Evolutionary conservation across 345 rosid species (phyloP).

Genomic region (Corchorus capsularis): DNA sequence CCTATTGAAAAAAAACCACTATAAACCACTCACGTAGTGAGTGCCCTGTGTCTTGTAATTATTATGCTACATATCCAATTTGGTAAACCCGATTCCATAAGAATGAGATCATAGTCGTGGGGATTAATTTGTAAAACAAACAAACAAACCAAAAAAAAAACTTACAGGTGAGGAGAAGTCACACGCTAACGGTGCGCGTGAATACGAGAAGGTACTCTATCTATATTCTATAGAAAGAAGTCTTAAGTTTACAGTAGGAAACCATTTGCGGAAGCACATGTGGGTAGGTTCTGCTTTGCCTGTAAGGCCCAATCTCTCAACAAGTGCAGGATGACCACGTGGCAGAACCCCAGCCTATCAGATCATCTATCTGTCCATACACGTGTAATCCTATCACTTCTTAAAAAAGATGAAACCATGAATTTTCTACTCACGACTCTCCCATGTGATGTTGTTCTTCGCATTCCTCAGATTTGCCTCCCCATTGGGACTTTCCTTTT

Average conservation of each 20-base stretch:
- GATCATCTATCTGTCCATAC: constrained; percentile 4
- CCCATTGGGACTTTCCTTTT: neutral
- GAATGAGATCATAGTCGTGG: too few relatives aligned
- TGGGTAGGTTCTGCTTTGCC: constrained; percentile 21
- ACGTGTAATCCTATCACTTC: constrained; percentile 9
- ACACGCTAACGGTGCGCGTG: neutral
- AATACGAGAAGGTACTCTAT: neutral
- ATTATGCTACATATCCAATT: too few relatives aligned
- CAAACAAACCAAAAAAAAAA: too few relatives aligned
- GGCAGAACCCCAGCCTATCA: constrained; percentile 29
- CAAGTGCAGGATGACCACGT: constrained; percentile 19
- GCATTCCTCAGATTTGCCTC: neutral
- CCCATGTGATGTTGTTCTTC: neutral
- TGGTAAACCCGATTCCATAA: too few relatives aligned
- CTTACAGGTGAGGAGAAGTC: neutral
- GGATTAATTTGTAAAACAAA: too few relatives aligned
- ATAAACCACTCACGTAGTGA: too few relatives aligned
- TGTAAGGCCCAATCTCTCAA: neutral
- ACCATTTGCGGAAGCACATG: constrained; percentile 27
- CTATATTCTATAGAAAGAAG: too few relatives aligned
- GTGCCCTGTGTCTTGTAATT: too few relatives aligned
- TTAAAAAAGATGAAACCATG: neutral
- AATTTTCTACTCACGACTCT: neutral
- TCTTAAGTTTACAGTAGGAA: neutral
- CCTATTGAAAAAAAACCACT: too few relatives aligned